These are phyloP conservation scores for Citrullus amarus DNA, from an alignment of 306 rosid species.

Conservation along the genomic window DNA sequence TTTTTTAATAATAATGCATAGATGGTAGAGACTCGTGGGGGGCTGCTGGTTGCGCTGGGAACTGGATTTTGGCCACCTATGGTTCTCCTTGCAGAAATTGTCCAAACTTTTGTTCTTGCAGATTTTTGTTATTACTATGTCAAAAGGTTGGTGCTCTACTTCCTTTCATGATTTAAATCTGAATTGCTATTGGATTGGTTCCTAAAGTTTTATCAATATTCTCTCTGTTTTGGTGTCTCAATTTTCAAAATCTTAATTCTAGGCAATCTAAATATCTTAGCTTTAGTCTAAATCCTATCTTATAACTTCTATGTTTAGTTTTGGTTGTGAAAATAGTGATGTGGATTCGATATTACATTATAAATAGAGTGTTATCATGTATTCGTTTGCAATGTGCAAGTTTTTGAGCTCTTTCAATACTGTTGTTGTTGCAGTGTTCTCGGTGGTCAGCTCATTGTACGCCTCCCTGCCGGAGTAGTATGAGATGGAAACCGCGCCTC, in stretches of 20 bases:
- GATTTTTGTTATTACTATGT: slow-evolving; percentile 77
- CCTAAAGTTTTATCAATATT: not conserved
- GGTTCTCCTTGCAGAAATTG: slow-evolving; percentile 60
- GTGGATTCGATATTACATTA: not conserved
- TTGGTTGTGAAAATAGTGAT: not conserved
- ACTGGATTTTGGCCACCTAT: slow-evolving; percentile 60
- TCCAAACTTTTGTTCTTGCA: slow-evolving; percentile 67
- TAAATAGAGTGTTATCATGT: not conserved
- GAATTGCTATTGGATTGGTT: not conserved
- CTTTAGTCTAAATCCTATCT: too few species aligned
- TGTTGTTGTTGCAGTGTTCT: slow-evolving; percentile 37
- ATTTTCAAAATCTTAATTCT: not conserved
- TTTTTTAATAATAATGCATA: slow-evolving; percentile 8
- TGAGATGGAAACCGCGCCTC: not conserved
- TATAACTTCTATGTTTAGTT: not conserved
- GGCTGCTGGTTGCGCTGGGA: slow-evolving; percentile 47
- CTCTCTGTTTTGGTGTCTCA: not conserved
- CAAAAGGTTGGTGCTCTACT: slow-evolving; percentile 31
- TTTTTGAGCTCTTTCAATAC: not conserved
- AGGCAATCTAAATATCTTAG: not conserved
- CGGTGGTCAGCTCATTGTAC: slow-evolving; percentile 58
- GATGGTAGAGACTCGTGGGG: slow-evolving; percentile 54
- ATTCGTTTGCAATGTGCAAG: not conserved
- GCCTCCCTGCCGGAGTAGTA: slow-evolving; percentile 69
- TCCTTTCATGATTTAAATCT: not conserved